Evolutionary conservation across 148 eudicot genomes (phyloP).

Genomic region (Nyssa sinensis): DNA sequence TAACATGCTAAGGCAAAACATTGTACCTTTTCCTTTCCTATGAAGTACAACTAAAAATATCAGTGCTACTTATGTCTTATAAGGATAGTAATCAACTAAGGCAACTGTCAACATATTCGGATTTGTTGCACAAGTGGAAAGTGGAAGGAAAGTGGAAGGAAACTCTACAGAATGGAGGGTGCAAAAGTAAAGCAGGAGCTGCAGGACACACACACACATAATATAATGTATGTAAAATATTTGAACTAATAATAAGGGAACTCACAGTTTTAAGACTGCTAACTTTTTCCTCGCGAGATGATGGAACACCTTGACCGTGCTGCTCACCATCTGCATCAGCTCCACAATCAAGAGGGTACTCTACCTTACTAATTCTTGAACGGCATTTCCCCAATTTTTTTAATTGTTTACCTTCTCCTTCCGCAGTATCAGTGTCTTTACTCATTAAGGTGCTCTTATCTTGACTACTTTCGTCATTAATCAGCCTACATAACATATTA

Average conservation of each 20-base stretch:
- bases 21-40: not conserved
- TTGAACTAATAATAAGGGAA: slow-evolving; percentile 17
- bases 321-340: slow-evolving; percentile 88
- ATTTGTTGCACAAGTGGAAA: not conserved
- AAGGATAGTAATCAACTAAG: too few relatives aligned
- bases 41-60: not conserved
- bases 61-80: too few relatives aligned
- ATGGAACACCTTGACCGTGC: slow-evolving; percentile 70
- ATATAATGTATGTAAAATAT: not conserved
- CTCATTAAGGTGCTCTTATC: slow-evolving; percentile 37
- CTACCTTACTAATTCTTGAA: slow-evolving; percentile 64
- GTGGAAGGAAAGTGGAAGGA: not conserved
- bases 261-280: slow-evolving; percentile 97
- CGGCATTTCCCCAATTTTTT: slow-evolving; percentile 71
- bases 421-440: slow-evolving; percentile 59
- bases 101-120: not conserved
- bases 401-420: slow-evolving; percentile 58
- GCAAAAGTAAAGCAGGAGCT: not conserved
- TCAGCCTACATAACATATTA: slow-evolving; percentile 38
- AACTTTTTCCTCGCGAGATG: slow-evolving; percentile 95
- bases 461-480: slow-evolving; percentile 39
- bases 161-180: not conserved
- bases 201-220: not conserved
- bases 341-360: slow-evolving; percentile 72
- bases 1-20: not conserved